Conservation (phyloP, 2,329 filamentous ascomycete genomes). For the Fusarium hostae region DNA sequence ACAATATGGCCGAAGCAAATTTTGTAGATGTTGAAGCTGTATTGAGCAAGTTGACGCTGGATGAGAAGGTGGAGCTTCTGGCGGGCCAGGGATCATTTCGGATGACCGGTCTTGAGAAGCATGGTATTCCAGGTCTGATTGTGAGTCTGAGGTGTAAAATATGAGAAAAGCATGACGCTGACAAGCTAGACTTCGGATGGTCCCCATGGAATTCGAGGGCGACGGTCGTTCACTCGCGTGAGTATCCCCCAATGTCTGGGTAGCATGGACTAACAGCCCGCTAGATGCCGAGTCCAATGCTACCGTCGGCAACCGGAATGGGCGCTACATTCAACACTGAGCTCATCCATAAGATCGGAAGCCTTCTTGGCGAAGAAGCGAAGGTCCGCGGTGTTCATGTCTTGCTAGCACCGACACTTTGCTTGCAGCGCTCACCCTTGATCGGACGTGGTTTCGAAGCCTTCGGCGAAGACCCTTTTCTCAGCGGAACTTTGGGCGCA, state of each 20-base stretch:
- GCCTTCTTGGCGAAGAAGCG: conserved; percentile 64
- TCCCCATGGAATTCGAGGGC: conserved; percentile 38
- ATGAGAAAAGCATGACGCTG: background rate
- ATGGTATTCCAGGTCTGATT: conserved; percentile 33
- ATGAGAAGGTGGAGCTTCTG: conserved; percentile 37
- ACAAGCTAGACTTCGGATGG: conserved; percentile 37
- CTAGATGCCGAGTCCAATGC: conserved; percentile 54
- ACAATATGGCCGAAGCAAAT: conserved; percentile 2
- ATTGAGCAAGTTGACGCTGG: conserved; percentile 29
- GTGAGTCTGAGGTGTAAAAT: background rate
- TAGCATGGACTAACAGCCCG: background rate
- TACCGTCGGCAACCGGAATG: conserved; percentile 51
- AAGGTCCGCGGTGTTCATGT: conserved; percentile 73
- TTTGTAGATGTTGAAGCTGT: conserved; percentile 27
- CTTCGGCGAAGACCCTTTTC: conserved; percentile 54
- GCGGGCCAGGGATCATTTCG: conserved; percentile 38
- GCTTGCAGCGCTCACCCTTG: conserved; percentile 55
- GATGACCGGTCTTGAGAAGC: conserved; percentile 21
- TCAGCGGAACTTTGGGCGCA: conserved; percentile 51
- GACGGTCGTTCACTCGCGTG: conserved; percentile 36
- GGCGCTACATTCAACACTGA: conserved; percentile 72
- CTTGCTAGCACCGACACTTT: conserved; percentile 55
- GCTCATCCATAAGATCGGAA: conserved; percentile 66
- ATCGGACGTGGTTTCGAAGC: conserved; percentile 57
- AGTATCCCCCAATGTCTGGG: background rate